Evolutionary conservation across 108 stramenopile genomes (phyloP).

Genomic region (Nitzschia putrida): DNA sequence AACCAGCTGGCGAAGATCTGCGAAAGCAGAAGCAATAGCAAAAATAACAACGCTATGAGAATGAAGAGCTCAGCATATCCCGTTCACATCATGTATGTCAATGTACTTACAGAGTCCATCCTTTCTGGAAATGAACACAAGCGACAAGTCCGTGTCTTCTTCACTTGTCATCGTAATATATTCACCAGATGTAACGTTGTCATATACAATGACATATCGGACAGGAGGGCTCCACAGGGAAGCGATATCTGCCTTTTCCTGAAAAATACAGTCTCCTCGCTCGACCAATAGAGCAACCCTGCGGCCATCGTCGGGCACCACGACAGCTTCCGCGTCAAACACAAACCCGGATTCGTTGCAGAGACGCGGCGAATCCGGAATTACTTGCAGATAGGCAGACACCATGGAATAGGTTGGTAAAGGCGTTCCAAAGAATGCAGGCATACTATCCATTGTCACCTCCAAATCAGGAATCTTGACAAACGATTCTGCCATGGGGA

Average conservation of each 20-base stretch:
- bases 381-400: slow-evolving; percentile 17
- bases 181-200: slow-evolving; percentile 13
- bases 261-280: slow-evolving; percentile 61
- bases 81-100: too few species aligned
- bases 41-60: too few species aligned
- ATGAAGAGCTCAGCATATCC: too few species aligned
- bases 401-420: slow-evolving; percentile 1
- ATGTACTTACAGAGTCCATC: slow-evolving; percentile 34
- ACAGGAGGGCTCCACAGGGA: slow-evolving; percentile 13
- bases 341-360: not conserved
- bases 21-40: too few species aligned
- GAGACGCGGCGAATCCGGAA: not conserved
- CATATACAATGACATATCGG: slow-evolving; percentile 38
- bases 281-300: slow-evolving; percentile 56
- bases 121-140: slow-evolving; percentile 37
- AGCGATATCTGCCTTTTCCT: slow-evolving; percentile 58
- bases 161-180: slow-evolving; percentile 43
- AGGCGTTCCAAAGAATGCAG: slow-evolving; percentile 19
- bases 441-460: slow-evolving; percentile 17
- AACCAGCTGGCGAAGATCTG: too few species aligned
- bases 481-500: too few species aligned
- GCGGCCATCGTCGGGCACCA: slow-evolving; percentile 18
- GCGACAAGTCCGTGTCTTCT: not conserved
- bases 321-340: not conserved
- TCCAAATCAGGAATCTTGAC: slow-evolving; percentile 21